phyloP scores from a whole-genome alignment of 768 basidiomycete genomes.

The Chalciporus chontae region DNA sequence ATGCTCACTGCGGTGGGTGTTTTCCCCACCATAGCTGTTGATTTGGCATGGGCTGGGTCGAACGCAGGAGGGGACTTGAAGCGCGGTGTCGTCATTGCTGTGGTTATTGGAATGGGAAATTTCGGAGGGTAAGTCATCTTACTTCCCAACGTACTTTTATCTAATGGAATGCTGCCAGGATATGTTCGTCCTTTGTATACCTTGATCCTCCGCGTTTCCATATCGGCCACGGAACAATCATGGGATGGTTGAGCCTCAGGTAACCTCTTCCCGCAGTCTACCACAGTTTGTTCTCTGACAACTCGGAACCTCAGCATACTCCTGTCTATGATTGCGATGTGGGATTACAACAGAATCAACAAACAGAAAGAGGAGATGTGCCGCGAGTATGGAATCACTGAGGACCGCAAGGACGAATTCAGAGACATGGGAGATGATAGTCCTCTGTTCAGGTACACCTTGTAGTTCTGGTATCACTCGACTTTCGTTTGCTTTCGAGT shows the following conservation, averaged over 20 bases:
- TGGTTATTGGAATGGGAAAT: constrained; percentile 54
- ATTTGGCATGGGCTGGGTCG: constrained; percentile 52
- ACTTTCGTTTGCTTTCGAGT: too few species aligned
- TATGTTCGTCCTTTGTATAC: constrained; percentile 43
- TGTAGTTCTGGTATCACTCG: constrained; percentile 6
- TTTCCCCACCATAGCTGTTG: constrained; percentile 46
- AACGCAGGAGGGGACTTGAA: constrained; percentile 56
- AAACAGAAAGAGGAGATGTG: constrained; percentile 46
- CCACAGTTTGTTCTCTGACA: constrained; percentile 25
- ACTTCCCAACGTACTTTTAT: background rate
- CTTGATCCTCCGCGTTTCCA: constrained; percentile 35
- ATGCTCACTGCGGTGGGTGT: constrained; percentile 51
- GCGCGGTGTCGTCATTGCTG: constrained; percentile 48
- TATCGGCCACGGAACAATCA: constrained; percentile 36
- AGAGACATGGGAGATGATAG: constrained; percentile 49
- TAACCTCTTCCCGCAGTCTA: constrained; percentile 16
- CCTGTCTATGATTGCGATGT: constrained; percentile 42
- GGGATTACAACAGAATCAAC: constrained; percentile 48
- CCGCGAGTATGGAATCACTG: constrained; percentile 40
- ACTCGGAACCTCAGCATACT: constrained; percentile 33
- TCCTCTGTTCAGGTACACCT: constrained; percentile 49
- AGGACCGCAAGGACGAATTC: constrained; percentile 39
- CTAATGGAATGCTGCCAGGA: constrained; percentile 21
- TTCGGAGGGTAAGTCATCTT: constrained; percentile 44
- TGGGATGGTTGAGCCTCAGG: constrained; percentile 34